Conservation (phyloP, 129 eudicot species). For the Tanacetum coccineum region DNA sequence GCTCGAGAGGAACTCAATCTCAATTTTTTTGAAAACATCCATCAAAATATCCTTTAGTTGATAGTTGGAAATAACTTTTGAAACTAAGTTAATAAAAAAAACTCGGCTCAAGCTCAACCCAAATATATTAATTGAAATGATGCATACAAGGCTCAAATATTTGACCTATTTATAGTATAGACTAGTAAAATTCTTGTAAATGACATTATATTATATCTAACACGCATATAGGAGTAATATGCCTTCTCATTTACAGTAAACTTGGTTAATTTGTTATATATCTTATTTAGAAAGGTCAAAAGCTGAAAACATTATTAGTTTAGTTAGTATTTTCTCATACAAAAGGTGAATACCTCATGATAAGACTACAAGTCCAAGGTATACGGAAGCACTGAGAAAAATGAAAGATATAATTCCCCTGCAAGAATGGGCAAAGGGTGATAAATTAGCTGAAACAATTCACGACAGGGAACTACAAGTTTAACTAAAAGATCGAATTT, state of each 20-base stretch:
- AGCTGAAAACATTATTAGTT: neutral
- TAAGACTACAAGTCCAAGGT: slow-evolving; percentile 92
- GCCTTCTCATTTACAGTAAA: neutral
- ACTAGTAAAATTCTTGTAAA: too few relatives aligned
- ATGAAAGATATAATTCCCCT: slow-evolving; percentile 95
- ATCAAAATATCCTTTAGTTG: neutral
- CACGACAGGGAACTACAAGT: neutral
- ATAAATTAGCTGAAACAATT: slow-evolving; percentile 4
- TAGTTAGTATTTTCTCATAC: neutral
- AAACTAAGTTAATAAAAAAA: neutral
- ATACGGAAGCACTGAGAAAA: slow-evolving; percentile 76
- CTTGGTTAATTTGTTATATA: neutral
- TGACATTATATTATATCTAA: neutral
- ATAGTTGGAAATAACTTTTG: neutral
- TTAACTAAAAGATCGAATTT: neutral
- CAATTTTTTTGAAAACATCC: neutral
- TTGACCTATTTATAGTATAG: too few relatives aligned
- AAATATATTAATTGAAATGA: neutral
- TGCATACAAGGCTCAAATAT: neutral
- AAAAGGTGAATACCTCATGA: slow-evolving; percentile 66
- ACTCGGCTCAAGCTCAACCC: neutral
- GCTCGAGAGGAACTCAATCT: neutral
- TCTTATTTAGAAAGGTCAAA: neutral
- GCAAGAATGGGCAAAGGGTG: slow-evolving; percentile 24
- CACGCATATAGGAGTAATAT: neutral